A percentile compares a stretch with the other conserved stretches of the same genome.
Conservation (phyloP, 2,329 filamentous ascomycete genomes). For the Hypoxylon sp. region DNA sequence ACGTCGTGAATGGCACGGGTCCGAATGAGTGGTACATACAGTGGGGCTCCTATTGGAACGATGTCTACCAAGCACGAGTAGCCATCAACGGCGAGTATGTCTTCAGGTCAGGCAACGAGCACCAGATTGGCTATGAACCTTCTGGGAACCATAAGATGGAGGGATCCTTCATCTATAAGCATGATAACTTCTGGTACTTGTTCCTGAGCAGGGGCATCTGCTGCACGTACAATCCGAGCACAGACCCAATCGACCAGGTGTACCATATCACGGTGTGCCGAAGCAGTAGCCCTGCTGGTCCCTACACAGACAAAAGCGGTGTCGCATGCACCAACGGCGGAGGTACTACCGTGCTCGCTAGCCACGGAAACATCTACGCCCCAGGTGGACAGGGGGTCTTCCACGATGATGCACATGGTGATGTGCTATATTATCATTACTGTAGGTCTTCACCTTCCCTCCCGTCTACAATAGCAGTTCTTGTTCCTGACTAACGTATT, state of each 20-base stretch:
- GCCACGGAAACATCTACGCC: slow-evolving; percentile 71
- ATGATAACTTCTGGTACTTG: slow-evolving; percentile 71
- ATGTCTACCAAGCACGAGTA: slow-evolving; percentile 67
- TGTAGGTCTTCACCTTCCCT: slow-evolving; percentile 47
- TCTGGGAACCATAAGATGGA: slow-evolving; percentile 66
- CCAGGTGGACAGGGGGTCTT: slow-evolving; percentile 75
- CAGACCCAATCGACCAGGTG: slow-evolving; percentile 68
- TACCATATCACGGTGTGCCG: slow-evolving; percentile 75
- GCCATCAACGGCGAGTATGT: slow-evolving; percentile 58
- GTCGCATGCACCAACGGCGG: slow-evolving; percentile 67
- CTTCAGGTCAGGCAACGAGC: slow-evolving; percentile 43
- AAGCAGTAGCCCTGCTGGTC: slow-evolving; percentile 63
- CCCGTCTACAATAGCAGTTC: no score
- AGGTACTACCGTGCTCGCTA: slow-evolving; percentile 70
- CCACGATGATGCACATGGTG: slow-evolving; percentile 63
- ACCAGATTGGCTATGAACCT: slow-evolving; percentile 68
- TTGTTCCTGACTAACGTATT: slow-evolving; percentile 20
- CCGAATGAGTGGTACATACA: slow-evolving; percentile 60
- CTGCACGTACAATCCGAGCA: slow-evolving; percentile 67
- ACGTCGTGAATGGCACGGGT: slow-evolving; percentile 59
- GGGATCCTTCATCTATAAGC: slow-evolving; percentile 67
- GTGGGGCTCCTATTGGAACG: slow-evolving; percentile 75
- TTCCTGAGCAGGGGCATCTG: slow-evolving; percentile 73
- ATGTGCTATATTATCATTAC: slow-evolving; percentile 75
- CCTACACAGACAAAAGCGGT: slow-evolving; percentile 69